Percentiles rank a stretch among this genome's conserved stretches.
These are phyloP conservation scores for Suillus decipiens DNA, from an alignment of 768 basidiomycete genomes.

Conservation along the genomic window DNA sequence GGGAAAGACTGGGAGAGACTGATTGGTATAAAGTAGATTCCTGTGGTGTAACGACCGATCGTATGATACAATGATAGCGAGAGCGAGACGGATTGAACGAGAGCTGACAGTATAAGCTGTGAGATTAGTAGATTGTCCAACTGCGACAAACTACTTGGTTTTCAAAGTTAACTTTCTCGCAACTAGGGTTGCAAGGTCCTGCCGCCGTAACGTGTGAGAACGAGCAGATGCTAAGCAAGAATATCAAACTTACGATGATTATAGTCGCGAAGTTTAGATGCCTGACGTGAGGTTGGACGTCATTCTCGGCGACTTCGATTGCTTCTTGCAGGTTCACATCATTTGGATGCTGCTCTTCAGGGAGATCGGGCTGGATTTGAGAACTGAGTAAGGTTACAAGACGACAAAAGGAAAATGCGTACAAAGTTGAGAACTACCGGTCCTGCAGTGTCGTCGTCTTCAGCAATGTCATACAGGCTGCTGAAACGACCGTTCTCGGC, in stretches of 20 bases:
- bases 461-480: not conserved
- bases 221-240: not conserved
- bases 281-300: not conserved
- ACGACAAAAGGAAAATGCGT: not conserved
- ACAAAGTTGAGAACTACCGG: not conserved
- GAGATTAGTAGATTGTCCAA: not conserved
- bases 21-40: not conserved
- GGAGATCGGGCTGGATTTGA: not conserved
- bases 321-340: slow-evolving; percentile 3
- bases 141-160: not conserved
- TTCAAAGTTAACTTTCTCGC: not conserved
- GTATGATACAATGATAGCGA: not conserved
- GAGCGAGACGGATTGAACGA: not conserved
- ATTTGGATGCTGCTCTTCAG: not conserved
- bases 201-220: not conserved
- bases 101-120: not conserved
- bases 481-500: not conserved
- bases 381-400: not conserved
- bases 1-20: not conserved
- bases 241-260: slow-evolving; percentile 6
- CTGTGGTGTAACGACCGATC: not conserved
- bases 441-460: not conserved
- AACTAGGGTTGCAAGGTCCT: not conserved
- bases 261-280: slow-evolving; percentile 3
- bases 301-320: not conserved